Evolutionary conservation across 495 filamentous ascomycete genomes (phyloP).

Genomic region (Neurospora sp.): DNA sequence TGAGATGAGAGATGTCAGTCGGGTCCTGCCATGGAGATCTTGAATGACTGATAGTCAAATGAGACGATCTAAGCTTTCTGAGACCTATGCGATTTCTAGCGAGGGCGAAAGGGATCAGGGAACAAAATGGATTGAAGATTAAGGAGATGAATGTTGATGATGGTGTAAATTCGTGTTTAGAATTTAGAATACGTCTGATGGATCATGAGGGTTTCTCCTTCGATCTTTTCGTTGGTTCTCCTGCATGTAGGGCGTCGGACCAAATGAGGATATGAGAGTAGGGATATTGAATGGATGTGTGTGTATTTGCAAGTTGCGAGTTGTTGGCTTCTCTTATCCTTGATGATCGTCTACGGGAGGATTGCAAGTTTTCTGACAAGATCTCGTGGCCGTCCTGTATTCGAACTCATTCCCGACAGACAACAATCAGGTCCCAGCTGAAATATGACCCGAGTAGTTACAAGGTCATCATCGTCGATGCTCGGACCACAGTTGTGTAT

Average conservation of each 20-base stretch:
- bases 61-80: neutral
- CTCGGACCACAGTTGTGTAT: neutral
- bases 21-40: neutral
- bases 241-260: neutral
- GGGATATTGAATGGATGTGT: neutral
- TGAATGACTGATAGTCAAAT: neutral
- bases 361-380: neutral
- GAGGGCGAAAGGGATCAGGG: neutral
- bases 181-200: neutral
- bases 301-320: neutral
- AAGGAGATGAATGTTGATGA: neutral
- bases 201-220: neutral
- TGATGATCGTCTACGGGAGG: neutral
- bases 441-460: too few species aligned
- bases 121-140: neutral
- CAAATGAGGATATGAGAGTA: neutral
- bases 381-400: neutral
- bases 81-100: neutral
- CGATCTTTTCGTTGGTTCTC: neutral
- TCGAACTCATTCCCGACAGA: neutral
- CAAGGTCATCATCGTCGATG: neutral
- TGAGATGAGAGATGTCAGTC: neutral
- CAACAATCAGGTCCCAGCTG: neutral
- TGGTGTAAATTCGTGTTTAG: neutral
- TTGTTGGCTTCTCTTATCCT: neutral